Conservation (phyloP, 805 yeast species). For the Kuraishia piskuri region DNA sequence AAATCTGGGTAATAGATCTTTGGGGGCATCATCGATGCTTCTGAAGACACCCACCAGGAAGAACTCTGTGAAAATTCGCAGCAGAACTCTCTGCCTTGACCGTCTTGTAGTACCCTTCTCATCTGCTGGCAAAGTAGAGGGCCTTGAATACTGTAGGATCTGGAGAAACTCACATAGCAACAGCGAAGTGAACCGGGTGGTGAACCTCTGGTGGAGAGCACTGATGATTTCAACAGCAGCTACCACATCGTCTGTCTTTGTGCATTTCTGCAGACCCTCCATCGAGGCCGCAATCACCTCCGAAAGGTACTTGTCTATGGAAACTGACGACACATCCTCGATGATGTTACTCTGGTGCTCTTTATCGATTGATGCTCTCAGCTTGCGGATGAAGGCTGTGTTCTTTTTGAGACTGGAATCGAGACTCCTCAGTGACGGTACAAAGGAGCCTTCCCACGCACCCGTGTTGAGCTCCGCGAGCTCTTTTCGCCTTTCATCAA, state of each 20-base stretch:
- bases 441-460: conserved; percentile 47
- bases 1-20: conserved; percentile 34
- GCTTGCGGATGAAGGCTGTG: conserved; percentile 66
- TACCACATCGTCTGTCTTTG: conserved; percentile 45
- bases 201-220: conserved; percentile 72
- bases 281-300: conserved; percentile 57
- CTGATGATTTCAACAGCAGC: conserved; percentile 64
- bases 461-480: conserved; percentile 30
- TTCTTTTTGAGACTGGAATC: conserved; percentile 81
- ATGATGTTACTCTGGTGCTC: conserved; percentile 41
- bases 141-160: conserved; percentile 27
- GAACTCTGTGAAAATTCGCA: conserved; percentile 50
- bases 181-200: conserved; percentile 38
- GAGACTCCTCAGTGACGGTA: conserved; percentile 23
- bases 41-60: conserved; percentile 48
- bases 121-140: conserved; percentile 10
- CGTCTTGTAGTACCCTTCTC: conserved; percentile 33
- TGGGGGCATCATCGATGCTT: conserved; percentile 31
- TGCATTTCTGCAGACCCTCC: conserved; percentile 50
- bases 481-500: conserved; percentile 15
- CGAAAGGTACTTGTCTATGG: conserved; percentile 65
- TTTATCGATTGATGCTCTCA: conserved; percentile 46
- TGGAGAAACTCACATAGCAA: conserved; percentile 33
- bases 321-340: conserved; percentile 52
- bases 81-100: conserved; percentile 33